These are phyloP conservation scores for Petrea volubilis DNA, from an alignment of 257 asterid genomes.

Conservation along the genomic window DNA sequence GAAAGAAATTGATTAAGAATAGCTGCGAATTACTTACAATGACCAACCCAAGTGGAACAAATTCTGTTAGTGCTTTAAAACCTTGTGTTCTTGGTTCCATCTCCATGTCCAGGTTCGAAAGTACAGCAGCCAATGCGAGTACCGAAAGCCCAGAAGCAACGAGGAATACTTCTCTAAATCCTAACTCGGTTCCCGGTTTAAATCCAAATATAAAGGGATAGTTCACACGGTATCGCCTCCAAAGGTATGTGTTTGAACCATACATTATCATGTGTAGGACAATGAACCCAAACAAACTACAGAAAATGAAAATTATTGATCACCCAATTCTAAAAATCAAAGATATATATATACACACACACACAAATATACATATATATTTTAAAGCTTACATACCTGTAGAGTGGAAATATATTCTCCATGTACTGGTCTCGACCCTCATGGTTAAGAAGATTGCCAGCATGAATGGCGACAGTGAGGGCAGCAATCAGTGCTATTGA, in stretches of 20 bases:
- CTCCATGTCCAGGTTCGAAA: conserved; percentile 80
- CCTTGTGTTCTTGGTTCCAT: conserved; percentile 54
- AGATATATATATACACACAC: too few relatives aligned
- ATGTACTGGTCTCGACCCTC: conserved; percentile 51
- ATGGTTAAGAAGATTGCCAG: conserved; percentile 47
- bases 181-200: conserved; percentile 71
- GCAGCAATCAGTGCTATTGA: conserved; percentile 62
- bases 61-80: conserved; percentile 46
- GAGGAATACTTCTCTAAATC: conserved; percentile 73
- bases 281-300: conserved; percentile 66
- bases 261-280: conserved; percentile 81
- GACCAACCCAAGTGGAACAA: conserved; percentile 66
- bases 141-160: conserved; percentile 72
- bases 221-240: conserved; percentile 75
- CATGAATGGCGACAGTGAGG: conserved; percentile 44
- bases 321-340: too few relatives aligned
- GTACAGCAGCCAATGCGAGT: conserved; percentile 60
- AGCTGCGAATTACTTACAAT: conserved; percentile 35
- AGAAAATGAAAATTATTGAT: neutral
- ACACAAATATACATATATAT: too few relatives aligned
- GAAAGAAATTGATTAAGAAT: neutral
- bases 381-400: too few relatives aligned
- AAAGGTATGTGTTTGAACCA: conserved; percentile 54
- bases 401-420: conserved; percentile 75
- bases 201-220: conserved; percentile 76